Conservation (phyloP, 139 green algal genomes). For the Tetraselmis chui region DNA sequence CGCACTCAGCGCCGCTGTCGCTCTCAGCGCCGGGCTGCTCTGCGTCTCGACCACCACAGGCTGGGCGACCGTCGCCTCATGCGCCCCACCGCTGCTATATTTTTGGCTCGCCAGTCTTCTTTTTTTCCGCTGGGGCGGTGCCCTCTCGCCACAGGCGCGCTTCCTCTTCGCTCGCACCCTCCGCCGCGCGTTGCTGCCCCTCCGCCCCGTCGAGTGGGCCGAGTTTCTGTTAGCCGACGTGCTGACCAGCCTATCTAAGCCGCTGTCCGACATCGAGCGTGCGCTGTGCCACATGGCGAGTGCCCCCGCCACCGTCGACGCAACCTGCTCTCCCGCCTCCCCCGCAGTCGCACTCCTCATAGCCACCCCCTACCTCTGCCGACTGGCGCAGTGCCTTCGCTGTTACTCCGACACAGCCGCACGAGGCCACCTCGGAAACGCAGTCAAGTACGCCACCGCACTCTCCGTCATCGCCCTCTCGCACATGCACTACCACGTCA, state of each 20-base stretch:
- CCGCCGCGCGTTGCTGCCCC: constrained; percentile 50
- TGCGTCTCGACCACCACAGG: not conserved
- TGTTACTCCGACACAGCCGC: constrained; percentile 59
- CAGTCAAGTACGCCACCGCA: constrained; percentile 90
- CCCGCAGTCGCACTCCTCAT: constrained; percentile 54
- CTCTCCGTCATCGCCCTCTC: constrained; percentile 87
- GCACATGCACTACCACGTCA: constrained; percentile 65
- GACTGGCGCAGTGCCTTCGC: constrained; percentile 86
- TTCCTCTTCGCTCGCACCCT: constrained; percentile 55
- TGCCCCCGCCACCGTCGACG: constrained; percentile 34
- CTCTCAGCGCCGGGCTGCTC: constrained; percentile 29
- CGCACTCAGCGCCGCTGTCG: constrained; percentile 25
- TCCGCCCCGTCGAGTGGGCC: constrained; percentile 71
- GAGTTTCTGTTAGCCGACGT: constrained; percentile 96
- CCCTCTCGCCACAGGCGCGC: constrained; percentile 22
- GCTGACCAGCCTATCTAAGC: constrained; percentile 83
- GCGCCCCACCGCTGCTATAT: constrained; percentile 48
- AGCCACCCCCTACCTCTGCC: constrained; percentile 70
- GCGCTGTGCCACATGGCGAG: constrained; percentile 49
- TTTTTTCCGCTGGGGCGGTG: constrained; percentile 36
- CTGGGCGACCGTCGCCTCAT: not conserved
- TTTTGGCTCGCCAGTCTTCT: constrained; percentile 20
- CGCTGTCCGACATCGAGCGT: constrained; percentile 62
- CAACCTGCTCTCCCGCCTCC: constrained; percentile 22
- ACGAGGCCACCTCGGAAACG: constrained; percentile 70